Evolutionary conservation across 2,329 filamentous ascomycete genomes (phyloP), one percentile per base, ranked within the genome.

Genomic region (Colletotrichum ledebouriae): DNA sequence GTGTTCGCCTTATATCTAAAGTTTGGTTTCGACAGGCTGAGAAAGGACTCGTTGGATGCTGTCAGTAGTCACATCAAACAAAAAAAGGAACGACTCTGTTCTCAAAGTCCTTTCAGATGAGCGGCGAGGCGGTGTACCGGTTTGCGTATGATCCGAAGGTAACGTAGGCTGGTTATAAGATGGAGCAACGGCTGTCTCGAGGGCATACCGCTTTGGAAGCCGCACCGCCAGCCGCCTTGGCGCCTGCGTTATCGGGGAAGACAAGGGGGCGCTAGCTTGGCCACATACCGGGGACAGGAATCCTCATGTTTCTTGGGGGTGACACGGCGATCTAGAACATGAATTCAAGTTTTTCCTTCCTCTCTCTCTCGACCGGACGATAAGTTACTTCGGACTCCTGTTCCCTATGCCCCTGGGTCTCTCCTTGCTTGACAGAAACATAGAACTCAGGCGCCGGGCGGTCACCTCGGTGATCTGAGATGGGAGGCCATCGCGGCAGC

Each of bases 181-280:
- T 42, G 47, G 61, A 50, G 41, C 61, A 44, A 12, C 65, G 65
- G 65, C 61, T 68, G 41, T 65, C 55, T 65, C 50, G 22, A 55
- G 61, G 60, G 22, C 25, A 53, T 52, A 46, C 53, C 44, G 49
- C 49, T 44, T 37, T 33, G 62, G 63, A 69, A 69, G 63, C 67
- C 67, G 67, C 67, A 67, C 67, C 67, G 67, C 63, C 63, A 69
- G 63, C 67, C 67, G 67, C 67, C 67, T 69, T 59, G 67, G 63
- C 67, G 29, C 39, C 65, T 41, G 49, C 59, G 52, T 59, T 56
- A 34, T 55, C 72, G 55, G 65, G 41, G 41, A 39, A 29, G 33
- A 64, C 60, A 55, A 56, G 41, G 61, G 41, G 22, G 47, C 49
- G 41, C 55, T 49, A 60, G 29, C 41, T 44, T 68, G 61, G 55